These are phyloP conservation scores for Venturia effusa DNA, from an alignment of 2,329 filamentous ascomycete genomes.

Conservation along the genomic window DNA sequence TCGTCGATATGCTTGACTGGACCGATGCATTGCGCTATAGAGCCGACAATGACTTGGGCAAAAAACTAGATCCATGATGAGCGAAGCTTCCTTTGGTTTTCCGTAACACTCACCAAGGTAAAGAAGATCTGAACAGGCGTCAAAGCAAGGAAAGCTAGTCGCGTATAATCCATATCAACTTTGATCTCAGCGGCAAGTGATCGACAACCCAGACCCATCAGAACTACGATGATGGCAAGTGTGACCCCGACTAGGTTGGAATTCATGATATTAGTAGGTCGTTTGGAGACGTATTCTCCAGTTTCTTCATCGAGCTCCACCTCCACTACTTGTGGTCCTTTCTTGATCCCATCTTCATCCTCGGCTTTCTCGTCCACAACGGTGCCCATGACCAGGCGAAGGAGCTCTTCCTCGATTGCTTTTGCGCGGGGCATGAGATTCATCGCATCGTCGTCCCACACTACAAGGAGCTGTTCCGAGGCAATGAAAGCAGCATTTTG, in stretches of 20 bases:
- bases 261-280: slow-evolving; percentile 60
- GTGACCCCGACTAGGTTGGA: slow-evolving; percentile 57
- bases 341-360: slow-evolving; percentile 40
- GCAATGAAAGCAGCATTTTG: slow-evolving; percentile 74
- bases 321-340: slow-evolving; percentile 28
- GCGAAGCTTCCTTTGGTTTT: neutral
- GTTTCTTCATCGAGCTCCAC: slow-evolving; percentile 61
- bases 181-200: slow-evolving; percentile 58
- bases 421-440: slow-evolving; percentile 60
- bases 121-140: slow-evolving; percentile 69
- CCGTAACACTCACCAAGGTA: slow-evolving; percentile 42
- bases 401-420: slow-evolving; percentile 63
- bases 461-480: slow-evolving; percentile 57
- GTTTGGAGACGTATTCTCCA: slow-evolving; percentile 54
- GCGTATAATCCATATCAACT: slow-evolving; percentile 51
- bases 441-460: slow-evolving; percentile 73
- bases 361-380: slow-evolving; percentile 38
- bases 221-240: slow-evolving; percentile 51
- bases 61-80: slow-evolving; percentile 45
- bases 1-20: slow-evolving; percentile 60
- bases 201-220: slow-evolving; percentile 59
- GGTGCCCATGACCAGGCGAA: slow-evolving; percentile 65
- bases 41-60: slow-evolving; percentile 65
- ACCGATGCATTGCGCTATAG: slow-evolving; percentile 64
- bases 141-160: slow-evolving; percentile 54